Conservation (phyloP, 2,329 filamentous ascomycete species). For the Aplosporella prunicola region DNA sequence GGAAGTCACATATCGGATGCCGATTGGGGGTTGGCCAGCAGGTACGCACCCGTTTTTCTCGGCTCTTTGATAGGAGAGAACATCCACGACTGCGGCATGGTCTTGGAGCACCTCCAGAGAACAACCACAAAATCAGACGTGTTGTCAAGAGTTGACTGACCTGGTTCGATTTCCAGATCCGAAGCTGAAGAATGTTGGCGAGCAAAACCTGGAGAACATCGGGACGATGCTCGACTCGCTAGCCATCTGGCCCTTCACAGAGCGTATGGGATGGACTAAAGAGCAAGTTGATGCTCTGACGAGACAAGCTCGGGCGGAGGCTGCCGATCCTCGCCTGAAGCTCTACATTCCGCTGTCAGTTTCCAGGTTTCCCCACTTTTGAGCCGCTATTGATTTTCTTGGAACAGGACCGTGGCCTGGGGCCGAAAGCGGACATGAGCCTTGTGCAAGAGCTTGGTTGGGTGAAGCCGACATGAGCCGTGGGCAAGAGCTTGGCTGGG, state of each 20-base stretch:
- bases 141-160: too few species aligned
- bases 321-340: conserved; percentile 21
- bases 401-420: conserved; percentile 19
- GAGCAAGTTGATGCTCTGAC: conserved; percentile 23
- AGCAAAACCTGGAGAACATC: conserved; percentile 21
- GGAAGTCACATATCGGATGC: conserved; percentile 22
- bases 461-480: too few species aligned
- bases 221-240: conserved; percentile 28
- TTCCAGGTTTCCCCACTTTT: neutral
- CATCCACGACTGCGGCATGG: too few species aligned
- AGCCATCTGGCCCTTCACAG: conserved; percentile 28
- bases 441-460: too few species aligned
- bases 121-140: too few species aligned
- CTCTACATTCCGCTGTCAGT: conserved; percentile 30
- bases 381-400: conserved; percentile 1
- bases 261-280: conserved; percentile 22
- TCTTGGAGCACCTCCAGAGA: too few species aligned
- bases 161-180: conserved; percentile 20
- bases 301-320: conserved; percentile 20
- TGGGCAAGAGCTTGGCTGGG: too few species aligned
- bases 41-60: too few species aligned
- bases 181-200: conserved; percentile 20
- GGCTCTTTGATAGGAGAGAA: too few species aligned
- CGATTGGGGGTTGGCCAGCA: conserved; percentile 29
- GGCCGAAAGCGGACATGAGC: conserved; percentile 19